Evolutionary conservation across 2,329 filamentous ascomycete species (phyloP), one percentile per base, ranked within the genome.

Genomic region (Penicillium sp.): DNA sequence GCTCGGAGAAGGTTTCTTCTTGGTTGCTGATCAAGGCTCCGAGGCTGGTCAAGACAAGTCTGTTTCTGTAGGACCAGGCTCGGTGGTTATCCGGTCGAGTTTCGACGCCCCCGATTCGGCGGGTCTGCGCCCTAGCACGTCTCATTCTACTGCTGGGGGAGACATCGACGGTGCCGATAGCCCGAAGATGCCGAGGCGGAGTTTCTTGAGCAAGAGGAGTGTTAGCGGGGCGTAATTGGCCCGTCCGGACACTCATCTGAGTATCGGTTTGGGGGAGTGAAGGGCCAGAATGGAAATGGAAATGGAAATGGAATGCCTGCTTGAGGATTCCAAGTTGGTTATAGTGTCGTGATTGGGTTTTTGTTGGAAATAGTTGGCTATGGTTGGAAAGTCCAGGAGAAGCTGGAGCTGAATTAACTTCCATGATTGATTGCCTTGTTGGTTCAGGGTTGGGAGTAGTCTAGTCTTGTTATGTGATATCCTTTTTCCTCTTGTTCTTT

Each of bases 1-100:
- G 61, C 84, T 99, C 0, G 95, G 95, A 56, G 93, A 98, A 72
- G 86, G 86, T 5, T 75, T 90, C n/a, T 96, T 97, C 79, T 93
- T 96, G 73, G 86, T 99, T n/a, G 92, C 94, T 65, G 94, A 99
- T 73, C 84, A 86, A 65, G 82, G 84, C 8, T 85, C 83, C 1
- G 85, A 86, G 2, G 80, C 82, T 1, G 86, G 85, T 11, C 81
- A 83, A 35, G 89, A 94, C 68, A 95, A 94, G 81, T 82, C 86
- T 43, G 78, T 99, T 55, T 84, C 81, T 37, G 88, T 93, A 28
- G 94, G 94, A 13, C 82, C 80, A 38, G 93, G 92, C 26, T 84
- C 79, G 1, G 89, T 97, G 0, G 82, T 87, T 0, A 75, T 97
- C 51, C 89, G 87, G 80, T 95, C 89, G 73, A 86, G 81, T 57